Evolutionary conservation across 1,139 yeast genomes (phyloP).

Genomic region (Yamadazyma aaseri): DNA sequence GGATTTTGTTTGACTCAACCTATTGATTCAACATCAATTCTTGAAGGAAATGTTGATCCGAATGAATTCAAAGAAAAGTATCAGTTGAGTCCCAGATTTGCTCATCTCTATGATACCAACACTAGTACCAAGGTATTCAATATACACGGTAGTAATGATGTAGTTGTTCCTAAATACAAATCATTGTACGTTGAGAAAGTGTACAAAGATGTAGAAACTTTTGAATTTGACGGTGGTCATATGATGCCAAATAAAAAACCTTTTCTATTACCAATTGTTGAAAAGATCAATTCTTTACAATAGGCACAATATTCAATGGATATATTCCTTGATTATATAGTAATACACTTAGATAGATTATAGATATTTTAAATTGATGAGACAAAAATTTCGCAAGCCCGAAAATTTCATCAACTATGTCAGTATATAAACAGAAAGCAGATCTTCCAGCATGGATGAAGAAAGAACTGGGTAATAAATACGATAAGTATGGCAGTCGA

Average conservation of each 20-base stretch:
- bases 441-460: constrained; percentile 46
- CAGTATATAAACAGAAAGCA: constrained; percentile 26
- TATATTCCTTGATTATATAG: too few species aligned
- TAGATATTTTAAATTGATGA: too few species aligned
- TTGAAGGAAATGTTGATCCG: constrained; percentile 20
- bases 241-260: constrained; percentile 33
- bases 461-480: constrained; percentile 26
- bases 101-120: constrained; percentile 16
- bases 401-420: constrained; percentile 12
- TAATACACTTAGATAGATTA: too few species aligned
- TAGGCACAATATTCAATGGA: too few species aligned
- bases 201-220: constrained; percentile 18
- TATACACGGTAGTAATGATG: constrained; percentile 34
- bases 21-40: constrained; percentile 8
- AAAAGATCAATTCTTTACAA: constrained; percentile 17
- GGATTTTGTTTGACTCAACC: constrained; percentile 57
- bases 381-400: not conserved
- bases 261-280: constrained; percentile 28
- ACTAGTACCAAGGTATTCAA: constrained; percentile 25
- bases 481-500: constrained; percentile 38
- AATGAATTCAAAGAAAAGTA: constrained; percentile 21
- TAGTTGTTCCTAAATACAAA: constrained; percentile 34
- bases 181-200: constrained; percentile 24
- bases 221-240: constrained; percentile 40
- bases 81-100: constrained; percentile 17